Base-by-base conservation (phyloP, 805 yeast species). In the Candida tibetensis region DNA sequence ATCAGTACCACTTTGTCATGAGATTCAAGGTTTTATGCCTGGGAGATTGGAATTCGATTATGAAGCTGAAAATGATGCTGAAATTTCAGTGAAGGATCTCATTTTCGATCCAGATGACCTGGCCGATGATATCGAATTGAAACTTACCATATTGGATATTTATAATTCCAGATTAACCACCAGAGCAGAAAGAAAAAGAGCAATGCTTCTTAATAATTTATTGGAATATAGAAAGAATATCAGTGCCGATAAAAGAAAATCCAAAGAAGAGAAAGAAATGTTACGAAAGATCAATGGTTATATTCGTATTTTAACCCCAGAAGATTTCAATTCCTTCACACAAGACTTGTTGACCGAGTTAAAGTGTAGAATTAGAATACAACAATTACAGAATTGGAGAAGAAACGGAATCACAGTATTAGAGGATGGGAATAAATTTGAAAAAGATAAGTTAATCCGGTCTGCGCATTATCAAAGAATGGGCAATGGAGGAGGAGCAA, bases 11-110 rank as follows among this genome's bases (percentile, higher is more conserved):
- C 74, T 93, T 40, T 90, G 98, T 65, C 97, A 95, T 55, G 98
- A 95, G 53, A 79, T 93, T 44, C 98, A 93, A 60, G 97, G 96
- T 2, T 93, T 82, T 58, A 93, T 93, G 99, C 99, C 99, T 28
- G 99, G 98, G 30, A 79, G 99, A 54, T 69, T 93, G 44, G 99
- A 93, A 60, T 93, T 93, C 60, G 99, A 93, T 53, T 87, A 83
- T 42, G 99, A 93, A 59, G 89, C 85, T 28, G 99, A 93, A 58
- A 93, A 93, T 53, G 99, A 93, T 39, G 98, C 99, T 0, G 99
- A 93, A 62, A 72, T 83, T 39, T 82, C 93, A 0, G 87, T 93
- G 14, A 93, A 93, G 56, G 99, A 93, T 58, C 87, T 93, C 95
- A 76, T 83, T 2, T 93, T 95, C 55, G 98, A 93, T 52, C 86